Percentiles rank a stretch among this genome's conserved stretches.
These are phyloP conservation scores for Cordyceps farinosa DNA, from an alignment of 2,329 filamentous ascomycete species.

Conservation along the genomic window DNA sequence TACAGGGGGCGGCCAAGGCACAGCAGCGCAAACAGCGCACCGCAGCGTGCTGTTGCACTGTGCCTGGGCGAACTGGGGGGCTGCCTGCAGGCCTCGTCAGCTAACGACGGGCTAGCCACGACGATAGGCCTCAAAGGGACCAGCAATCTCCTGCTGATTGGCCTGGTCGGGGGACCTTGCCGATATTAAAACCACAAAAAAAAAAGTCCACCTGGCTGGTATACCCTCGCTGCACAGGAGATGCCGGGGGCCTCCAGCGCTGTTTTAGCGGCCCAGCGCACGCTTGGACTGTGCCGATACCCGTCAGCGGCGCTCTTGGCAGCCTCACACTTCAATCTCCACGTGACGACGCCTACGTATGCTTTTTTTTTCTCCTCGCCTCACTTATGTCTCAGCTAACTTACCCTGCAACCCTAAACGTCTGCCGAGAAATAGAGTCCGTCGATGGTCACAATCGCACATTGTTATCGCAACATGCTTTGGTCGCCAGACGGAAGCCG, in stretches of 20 bases:
- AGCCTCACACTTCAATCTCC: not conserved
- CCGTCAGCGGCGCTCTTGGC: constrained; percentile 13
- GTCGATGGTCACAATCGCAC: not conserved
- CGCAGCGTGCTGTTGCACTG: not conserved
- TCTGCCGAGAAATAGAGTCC: not conserved
- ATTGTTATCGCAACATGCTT: not conserved
- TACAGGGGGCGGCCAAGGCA: not conserved
- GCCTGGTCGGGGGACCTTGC: too few relatives aligned
- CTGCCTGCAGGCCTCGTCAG: not conserved
- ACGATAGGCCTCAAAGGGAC: not conserved
- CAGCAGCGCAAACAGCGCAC: not conserved
- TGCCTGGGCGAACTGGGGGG: not conserved
- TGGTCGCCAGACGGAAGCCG: not conserved
- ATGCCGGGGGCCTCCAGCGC: too few relatives aligned
- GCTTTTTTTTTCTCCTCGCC: not conserved
- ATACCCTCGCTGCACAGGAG: too few relatives aligned
- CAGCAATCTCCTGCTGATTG: not conserved
- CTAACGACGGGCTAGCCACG: not conserved
- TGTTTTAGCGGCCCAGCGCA: too few relatives aligned
- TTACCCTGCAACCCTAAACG: not conserved
- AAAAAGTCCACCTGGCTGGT: too few relatives aligned
- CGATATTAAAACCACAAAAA: too few relatives aligned
- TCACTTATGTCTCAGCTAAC: not conserved
- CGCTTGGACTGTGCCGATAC: not conserved
- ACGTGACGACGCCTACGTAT: constrained; percentile 16